Conservation (phyloP, 1,284 basidiomycete species). For the Mycosarcoma mackinlayi region DNA sequence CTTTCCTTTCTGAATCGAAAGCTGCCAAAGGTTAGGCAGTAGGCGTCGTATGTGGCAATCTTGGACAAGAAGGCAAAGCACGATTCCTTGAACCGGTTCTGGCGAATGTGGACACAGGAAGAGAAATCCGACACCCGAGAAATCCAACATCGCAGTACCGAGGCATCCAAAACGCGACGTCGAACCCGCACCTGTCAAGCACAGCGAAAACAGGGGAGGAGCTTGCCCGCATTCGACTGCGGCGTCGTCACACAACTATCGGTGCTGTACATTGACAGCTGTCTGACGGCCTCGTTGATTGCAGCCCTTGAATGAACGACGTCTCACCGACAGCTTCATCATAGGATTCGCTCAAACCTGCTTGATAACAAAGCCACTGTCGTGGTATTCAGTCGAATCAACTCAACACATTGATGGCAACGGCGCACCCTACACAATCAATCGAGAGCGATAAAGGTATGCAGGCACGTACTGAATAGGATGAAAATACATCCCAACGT, state of each 20-base stretch:
- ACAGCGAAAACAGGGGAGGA: neutral
- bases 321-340: neutral
- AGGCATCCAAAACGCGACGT: neutral
- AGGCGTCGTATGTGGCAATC: no score
- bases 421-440: neutral
- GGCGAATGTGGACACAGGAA: conserved; percentile 12
- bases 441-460: neutral
- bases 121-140: conserved; percentile 4
- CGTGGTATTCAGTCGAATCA: no score
- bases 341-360: no score
- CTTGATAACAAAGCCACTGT: no score
- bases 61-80: neutral
- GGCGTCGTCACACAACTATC: no score
- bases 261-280: no score
- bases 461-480: conserved; percentile 1
- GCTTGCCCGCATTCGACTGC: no score
- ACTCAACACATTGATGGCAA: neutral
- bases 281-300: no score
- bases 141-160: neutral
- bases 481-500: neutral
- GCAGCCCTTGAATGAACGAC: no score
- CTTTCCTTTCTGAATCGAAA: no score
- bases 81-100: neutral
- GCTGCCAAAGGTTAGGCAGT: no score
- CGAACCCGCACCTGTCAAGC: conserved; percentile 6